Conservation (phyloP, 192 early-diverging fungal species). For the Cladochytrium replicatum region DNA sequence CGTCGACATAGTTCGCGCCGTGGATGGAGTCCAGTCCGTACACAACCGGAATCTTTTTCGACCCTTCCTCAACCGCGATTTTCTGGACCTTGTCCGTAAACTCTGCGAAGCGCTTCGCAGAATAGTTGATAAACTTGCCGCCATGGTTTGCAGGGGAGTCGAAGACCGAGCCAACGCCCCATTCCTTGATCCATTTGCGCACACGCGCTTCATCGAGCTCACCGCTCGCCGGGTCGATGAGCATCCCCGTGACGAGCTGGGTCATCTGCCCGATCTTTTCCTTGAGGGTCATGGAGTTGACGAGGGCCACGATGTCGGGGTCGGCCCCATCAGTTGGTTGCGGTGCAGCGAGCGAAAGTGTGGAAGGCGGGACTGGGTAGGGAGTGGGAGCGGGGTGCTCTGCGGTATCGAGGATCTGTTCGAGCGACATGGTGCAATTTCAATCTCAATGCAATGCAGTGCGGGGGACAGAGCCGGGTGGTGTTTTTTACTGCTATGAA, state of each 20-base stretch:
- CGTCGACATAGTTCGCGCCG: no score
- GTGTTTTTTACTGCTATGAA: no score
- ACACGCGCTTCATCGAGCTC: slow-evolving; percentile 38
- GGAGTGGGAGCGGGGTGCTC: background rate
- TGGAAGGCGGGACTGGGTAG: background rate
- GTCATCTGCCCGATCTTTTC: slow-evolving; percentile 62
- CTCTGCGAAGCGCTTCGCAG: slow-evolving; percentile 33
- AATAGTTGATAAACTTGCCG: no score
- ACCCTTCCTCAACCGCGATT: no score
- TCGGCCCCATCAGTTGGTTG: slow-evolving; percentile 30
- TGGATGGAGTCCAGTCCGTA: no score
- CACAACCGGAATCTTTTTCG: no score
- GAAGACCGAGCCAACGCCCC: slow-evolving; percentile 51
- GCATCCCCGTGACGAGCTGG: slow-evolving; percentile 48
- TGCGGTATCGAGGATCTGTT: background rate
- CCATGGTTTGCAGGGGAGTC: slow-evolving; percentile 49
- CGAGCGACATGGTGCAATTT: background rate
- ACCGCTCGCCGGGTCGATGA: slow-evolving; percentile 39
- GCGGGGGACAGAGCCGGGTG: no score
- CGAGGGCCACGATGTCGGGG: slow-evolving; percentile 32
- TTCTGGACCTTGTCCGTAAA: slow-evolving; percentile 41
- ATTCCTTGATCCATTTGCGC: slow-evolving; percentile 43
- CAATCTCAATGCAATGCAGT: no score
- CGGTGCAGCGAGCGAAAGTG: background rate
- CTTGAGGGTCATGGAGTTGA: slow-evolving; percentile 30